These are phyloP conservation scores for Paulownia fortunei DNA, from an alignment of 257 asterid species.

Conservation along the genomic window DNA sequence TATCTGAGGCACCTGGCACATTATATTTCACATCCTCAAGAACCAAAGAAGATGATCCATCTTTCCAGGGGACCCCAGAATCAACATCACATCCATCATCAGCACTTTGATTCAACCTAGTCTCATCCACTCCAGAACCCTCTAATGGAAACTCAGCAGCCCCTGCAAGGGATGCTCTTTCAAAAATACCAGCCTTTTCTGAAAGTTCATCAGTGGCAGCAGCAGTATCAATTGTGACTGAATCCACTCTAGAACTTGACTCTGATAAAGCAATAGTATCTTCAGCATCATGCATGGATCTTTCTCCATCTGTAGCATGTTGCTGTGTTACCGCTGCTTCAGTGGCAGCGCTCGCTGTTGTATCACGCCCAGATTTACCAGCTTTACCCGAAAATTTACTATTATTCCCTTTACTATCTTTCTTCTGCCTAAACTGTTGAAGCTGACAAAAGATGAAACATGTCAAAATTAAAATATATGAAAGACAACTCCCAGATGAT, in stretches of 20 bases:
- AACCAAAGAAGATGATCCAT: slow-evolving; percentile 40
- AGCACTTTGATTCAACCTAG: slow-evolving; percentile 29
- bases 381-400: slow-evolving; percentile 63
- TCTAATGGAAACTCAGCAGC: slow-evolving; percentile 37
- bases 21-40: slow-evolving; percentile 42
- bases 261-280: slow-evolving; percentile 45
- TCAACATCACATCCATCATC: slow-evolving; percentile 35
- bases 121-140: slow-evolving; percentile 42
- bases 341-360: slow-evolving; percentile 36
- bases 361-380: slow-evolving; percentile 64
- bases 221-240: slow-evolving; percentile 37
- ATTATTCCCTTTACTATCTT: slow-evolving; percentile 69
- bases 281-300: slow-evolving; percentile 39
- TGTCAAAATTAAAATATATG: slow-evolving; percentile 20
- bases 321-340: slow-evolving; percentile 41
- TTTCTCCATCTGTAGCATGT: slow-evolving; percentile 50
- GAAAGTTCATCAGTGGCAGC: slow-evolving; percentile 42
- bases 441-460: slow-evolving; percentile 57
- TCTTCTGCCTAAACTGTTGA: slow-evolving; percentile 94
- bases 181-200: slow-evolving; percentile 39
- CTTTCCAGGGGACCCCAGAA: slow-evolving; percentile 38
- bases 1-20: slow-evolving; percentile 35
- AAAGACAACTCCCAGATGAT: not conserved
- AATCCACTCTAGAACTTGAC: slow-evolving; percentile 41
- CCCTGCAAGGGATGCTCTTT: slow-evolving; percentile 36